phyloP scores from a whole-genome alignment of 1,284 basidiomycete species.

The Marasmius oreades region DNA sequence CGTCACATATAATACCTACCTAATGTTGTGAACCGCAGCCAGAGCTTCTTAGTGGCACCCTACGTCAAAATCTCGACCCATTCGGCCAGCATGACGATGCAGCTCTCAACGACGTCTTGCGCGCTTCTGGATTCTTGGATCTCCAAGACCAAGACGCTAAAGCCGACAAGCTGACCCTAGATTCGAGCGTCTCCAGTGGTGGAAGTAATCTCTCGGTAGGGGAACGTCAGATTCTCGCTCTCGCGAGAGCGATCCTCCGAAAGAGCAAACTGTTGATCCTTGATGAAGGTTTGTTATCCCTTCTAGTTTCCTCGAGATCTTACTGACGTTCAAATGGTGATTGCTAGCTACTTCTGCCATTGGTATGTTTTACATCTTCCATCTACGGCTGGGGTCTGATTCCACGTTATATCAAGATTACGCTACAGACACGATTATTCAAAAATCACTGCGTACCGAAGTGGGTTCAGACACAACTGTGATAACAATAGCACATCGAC shows the following conservation, averaged over 20 bases:
- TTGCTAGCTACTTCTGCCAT: constrained; percentile 31
- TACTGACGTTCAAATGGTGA: background rate
- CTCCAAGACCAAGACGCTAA: constrained; percentile 31
- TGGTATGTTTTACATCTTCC: constrained; percentile 17
- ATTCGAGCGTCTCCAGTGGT: constrained; percentile 32
- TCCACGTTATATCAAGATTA: constrained; percentile 28
- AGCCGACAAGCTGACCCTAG: constrained; percentile 23
- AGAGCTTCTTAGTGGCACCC: constrained; percentile 42
- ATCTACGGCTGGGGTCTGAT: constrained; percentile 4
- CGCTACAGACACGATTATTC: constrained; percentile 43
- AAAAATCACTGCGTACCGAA: constrained; percentile 42
- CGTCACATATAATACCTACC: background rate
- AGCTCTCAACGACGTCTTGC: constrained; percentile 34
- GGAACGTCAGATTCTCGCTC: constrained; percentile 37
- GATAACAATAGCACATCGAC: constrained; percentile 52
- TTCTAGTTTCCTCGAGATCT: background rate
- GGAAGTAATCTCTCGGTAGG: constrained; percentile 44
- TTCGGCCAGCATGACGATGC: constrained; percentile 58
- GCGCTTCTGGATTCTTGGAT: constrained; percentile 33
- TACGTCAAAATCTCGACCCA: constrained; percentile 49
- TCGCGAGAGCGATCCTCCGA: constrained; percentile 35
- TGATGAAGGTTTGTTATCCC: constrained; percentile 47
- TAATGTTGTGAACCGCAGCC: constrained; percentile 30
- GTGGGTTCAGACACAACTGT: constrained; percentile 43
- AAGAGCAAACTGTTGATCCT: constrained; percentile 44